Percentiles rank a stretch among this genome's conserved stretches.
Evolutionary conservation across 1,284 basidiomycete species (phyloP).

Genomic region (Rhodofomes roseus): DNA sequence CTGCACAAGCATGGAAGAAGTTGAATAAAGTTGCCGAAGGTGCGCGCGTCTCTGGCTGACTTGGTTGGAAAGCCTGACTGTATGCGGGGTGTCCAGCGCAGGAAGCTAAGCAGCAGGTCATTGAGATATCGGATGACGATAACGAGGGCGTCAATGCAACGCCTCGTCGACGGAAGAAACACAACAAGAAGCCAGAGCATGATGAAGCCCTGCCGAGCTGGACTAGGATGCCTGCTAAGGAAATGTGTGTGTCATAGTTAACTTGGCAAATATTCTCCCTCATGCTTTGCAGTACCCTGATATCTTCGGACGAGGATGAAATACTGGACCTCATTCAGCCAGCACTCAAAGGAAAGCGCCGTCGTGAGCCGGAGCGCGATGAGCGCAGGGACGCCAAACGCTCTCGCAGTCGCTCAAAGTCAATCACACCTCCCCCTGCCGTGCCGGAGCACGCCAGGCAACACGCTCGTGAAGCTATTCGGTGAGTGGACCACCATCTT

Average conservation of each 20-base stretch:
- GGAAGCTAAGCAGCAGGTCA: conserved; percentile 10
- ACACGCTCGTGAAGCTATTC: conserved; percentile 51
- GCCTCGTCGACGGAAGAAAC: conserved; percentile 31
- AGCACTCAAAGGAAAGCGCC: conserved; percentile 13
- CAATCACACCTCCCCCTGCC: conserved; percentile 70
- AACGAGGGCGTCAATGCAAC: conserved; percentile 24
- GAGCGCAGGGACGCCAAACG: conserved; percentile 34
- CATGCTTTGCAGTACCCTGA: conserved; percentile 12
- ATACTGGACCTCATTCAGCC: conserved; percentile 35
- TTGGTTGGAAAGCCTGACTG: background rate
- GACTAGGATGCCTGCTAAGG: conserved; percentile 20
- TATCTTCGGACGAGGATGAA: conserved; percentile 49
- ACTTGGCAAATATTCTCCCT: background rate
- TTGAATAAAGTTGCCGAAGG: conserved; percentile 51
- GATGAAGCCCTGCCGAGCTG: conserved; percentile 19
- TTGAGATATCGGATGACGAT: conserved; percentile 21
- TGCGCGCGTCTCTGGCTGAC: conserved; percentile 24
- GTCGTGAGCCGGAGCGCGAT: conserved; percentile 6
- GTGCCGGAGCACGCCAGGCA: conserved; percentile 48
- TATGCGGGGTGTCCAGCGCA: background rate
- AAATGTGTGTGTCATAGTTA: conserved; percentile 16
- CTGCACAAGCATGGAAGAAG: conserved; percentile 51
- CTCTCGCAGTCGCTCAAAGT: conserved; percentile 55
- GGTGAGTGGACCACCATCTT: conserved; percentile 35
- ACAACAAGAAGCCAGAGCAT: conserved; percentile 27